Evolutionary conservation across 306 rosid genomes (phyloP).

Genomic region (Vigna hirtella): DNA sequence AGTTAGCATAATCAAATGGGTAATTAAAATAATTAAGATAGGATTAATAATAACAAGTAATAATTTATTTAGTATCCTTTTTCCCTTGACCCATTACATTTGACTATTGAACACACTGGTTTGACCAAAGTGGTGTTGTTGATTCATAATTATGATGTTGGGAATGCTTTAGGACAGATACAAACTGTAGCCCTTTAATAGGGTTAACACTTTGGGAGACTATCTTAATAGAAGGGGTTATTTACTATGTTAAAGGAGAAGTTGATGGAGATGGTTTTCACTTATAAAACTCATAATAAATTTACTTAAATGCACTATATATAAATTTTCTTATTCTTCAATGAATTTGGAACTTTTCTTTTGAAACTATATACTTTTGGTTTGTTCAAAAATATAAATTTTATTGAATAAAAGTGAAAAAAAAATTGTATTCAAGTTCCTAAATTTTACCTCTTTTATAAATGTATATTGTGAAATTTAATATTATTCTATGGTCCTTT

Average conservation of each 20-base stretch:
- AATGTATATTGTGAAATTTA: too few relatives aligned
- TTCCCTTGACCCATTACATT: neutral
- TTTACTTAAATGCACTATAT: neutral
- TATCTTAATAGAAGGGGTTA: neutral
- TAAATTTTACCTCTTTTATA: too few relatives aligned
- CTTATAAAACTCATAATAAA: neutral
- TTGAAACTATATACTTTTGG: too few relatives aligned
- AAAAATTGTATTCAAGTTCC: too few relatives aligned
- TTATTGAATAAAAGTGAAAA: too few relatives aligned
- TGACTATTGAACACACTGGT: constrained; percentile 1
- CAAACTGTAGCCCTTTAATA: neutral
- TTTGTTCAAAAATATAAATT: too few relatives aligned
- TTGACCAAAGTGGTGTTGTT: neutral
- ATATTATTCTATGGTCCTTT: too few relatives aligned
- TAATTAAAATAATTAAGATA: neutral
- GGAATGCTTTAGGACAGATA: neutral
- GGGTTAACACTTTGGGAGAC: neutral
- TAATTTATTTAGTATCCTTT: neutral
- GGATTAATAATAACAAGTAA: neutral
- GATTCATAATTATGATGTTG: neutral
- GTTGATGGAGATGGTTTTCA: constrained; percentile 6
- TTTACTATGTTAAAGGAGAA: neutral
- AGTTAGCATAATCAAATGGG: neutral
- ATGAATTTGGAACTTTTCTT: too few relatives aligned
- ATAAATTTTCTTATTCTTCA: neutral